phyloP scores from a whole-genome alignment of 331 rosid genomes.

The Pyracantha coccinea region DNA sequence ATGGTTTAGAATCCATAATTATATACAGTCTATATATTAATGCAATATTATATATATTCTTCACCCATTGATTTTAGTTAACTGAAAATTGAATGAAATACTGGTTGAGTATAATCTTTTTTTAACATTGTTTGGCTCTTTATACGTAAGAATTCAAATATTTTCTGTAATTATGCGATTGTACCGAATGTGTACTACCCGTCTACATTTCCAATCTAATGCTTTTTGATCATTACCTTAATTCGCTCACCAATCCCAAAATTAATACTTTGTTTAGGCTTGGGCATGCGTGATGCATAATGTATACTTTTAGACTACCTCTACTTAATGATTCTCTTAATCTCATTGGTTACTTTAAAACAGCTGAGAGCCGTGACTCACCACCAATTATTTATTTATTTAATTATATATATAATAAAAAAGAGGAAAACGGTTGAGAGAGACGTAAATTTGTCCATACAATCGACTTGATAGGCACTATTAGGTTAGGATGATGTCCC shows the following conservation, averaged over 20 bases:
- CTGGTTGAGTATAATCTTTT: not conserved
- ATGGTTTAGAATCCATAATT: too few relatives aligned
- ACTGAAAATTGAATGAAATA: not conserved
- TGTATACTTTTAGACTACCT: not conserved
- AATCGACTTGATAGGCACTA: not conserved
- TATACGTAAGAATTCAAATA: too few relatives aligned
- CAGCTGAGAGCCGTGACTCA: too few relatives aligned
- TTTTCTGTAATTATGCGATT: not conserved
- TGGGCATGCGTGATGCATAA: conserved; percentile 12
- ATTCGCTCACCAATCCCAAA: not conserved
- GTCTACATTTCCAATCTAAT: not conserved
- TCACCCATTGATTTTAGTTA: not conserved
- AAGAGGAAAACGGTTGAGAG: not conserved
- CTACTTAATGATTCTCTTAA: not conserved
- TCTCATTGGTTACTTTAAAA: not conserved
- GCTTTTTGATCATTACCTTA: not conserved
- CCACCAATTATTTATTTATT: too few relatives aligned
- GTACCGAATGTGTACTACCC: not conserved
- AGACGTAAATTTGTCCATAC: not conserved
- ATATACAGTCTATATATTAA: too few relatives aligned
- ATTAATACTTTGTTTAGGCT: not conserved
- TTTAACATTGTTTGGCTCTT: not conserved
- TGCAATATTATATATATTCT: not conserved
- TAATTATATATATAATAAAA: too few relatives aligned
- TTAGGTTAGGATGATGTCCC: not conserved